Conservation (phyloP, 2,329 filamentous ascomycete genomes). For the Aspergillus awamori region DNA sequence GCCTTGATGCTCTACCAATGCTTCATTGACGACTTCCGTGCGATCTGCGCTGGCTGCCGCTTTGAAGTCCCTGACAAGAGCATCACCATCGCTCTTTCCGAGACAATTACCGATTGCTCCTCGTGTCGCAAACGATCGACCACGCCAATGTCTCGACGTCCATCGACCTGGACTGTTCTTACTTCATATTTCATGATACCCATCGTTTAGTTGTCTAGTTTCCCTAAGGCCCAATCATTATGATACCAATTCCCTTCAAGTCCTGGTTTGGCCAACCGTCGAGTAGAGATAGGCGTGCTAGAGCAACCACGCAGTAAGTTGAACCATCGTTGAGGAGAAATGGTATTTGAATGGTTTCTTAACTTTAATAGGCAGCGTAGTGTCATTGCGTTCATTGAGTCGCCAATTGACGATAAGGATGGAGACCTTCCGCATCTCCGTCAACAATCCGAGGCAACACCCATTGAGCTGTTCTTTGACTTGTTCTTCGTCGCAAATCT, state of each 20-base stretch:
- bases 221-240: constrained; percentile 21
- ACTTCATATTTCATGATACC: constrained; percentile 19
- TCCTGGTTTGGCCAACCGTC: constrained; percentile 34
- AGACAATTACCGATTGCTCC: not conserved
- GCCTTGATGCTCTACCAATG: not conserved
- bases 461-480: constrained; percentile 63
- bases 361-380: constrained; percentile 16
- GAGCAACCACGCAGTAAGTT: constrained; percentile 27
- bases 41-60: not conserved
- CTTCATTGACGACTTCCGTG: not conserved
- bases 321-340: not conserved
- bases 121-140: not conserved
- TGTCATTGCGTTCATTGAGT: constrained; percentile 39
- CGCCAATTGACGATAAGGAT: constrained; percentile 35
- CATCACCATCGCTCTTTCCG: constrained; percentile 15
- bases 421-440: constrained; percentile 38
- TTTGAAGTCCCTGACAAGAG: not conserved
- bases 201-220: constrained; percentile 9
- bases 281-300: constrained; percentile 20
- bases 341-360: constrained; percentile 9
- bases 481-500: constrained; percentile 67
- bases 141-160: not conserved
- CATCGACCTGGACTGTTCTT: constrained; percentile 1
- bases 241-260: constrained; percentile 34
- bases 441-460: constrained; percentile 54